Evolutionary conservation across 345 rosid genomes (phyloP), one percentile per base, ranked within the genome.

Genomic region (Tarenaya hassleriana): DNA sequence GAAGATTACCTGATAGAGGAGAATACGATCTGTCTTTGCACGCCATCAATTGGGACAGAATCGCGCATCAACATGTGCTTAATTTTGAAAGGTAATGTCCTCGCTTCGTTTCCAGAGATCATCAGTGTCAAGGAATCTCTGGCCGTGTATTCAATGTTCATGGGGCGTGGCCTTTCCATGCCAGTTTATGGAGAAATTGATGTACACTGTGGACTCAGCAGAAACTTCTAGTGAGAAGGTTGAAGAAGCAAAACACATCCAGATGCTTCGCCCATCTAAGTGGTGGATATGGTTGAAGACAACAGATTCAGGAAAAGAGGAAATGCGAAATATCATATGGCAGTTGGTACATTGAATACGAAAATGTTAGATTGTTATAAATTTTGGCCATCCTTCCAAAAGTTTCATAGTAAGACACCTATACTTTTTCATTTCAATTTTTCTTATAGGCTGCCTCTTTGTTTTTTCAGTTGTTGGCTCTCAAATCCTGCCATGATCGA

Each of bases 221-320:
- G 76, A 72, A 67, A 72, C 71, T 37, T 37, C 63, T 31, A 60
- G 54, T 38, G 81, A 72, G 63, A 81, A 69, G 48, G 60, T 63
- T 61, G 83, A 79, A 65, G 79, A 75, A 50, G 73, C 64, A 47
- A 86, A 72, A 51, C 82, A 34, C 21, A 64, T 68, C 37, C 85
- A 76, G 69, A 70, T 86, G 39, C 69, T 90, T 71, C 79, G 64
- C 55, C 94, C 96, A 10, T 91, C 96, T 7, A 80, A 84, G 69
- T 91, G 96, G 95, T 91, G 98, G 98, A 81, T 70, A 42, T 84
- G 96, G 98, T 66, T 91, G 81, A 91, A 77, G 75, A 91, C 87
- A 41, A 84, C 91, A 45, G 70, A 82, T 55, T 74, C 82, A 46
- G 95, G 98, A 44, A 70, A 80, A 56, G 94, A 84, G 63, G 95